Base-by-base conservation (phyloP, 2,329 filamentous ascomycete species). In the Tolypocladium tropicale region DNA sequence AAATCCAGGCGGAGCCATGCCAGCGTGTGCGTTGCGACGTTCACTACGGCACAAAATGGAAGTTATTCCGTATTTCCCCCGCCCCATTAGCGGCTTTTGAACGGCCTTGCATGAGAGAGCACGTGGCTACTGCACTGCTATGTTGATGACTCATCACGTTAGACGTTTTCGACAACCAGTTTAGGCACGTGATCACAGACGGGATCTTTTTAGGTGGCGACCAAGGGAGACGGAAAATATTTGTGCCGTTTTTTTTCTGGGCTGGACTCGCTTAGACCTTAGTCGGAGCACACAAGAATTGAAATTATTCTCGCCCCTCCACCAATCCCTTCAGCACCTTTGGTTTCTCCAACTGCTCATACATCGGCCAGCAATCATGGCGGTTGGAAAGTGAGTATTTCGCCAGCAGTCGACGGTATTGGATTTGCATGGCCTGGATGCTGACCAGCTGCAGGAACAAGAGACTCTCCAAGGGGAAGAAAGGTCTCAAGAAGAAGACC, bases 391-490 rank as follows among this genome's bases (percentile, higher is more conserved):
- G 78, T 81, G 74, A 73, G 78, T 64, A 65, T 61, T 41, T n/a
- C n/a, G n/a, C 32, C 12, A 39, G 1, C 36, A 56, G 9, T 49
- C 9, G 28, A 56, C 49, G 53, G 6, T n/a, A 12, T 55, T 51
- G 41, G 28, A 33, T 51, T 51, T 52, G 51, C 48, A 34, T 56
- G 33, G 12, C 57, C n/a, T 28, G 39, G 25, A 54, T 61, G 56
- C 64, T 70, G 58, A 68, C 59, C 46, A 55, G 49, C 52, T 56
- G 41, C 68, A 91, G 88, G 90, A 99, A 99, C 88, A 99, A 99
- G 91, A 91, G 94, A 85, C 86, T 99, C 83, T 97, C 94, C 67
- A 99, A 99, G 86, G 94, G 94, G 82, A 99, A 97, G 90, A 99
- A 99, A 87, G 93, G 94, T 78, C 84, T 97, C 76, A 97, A 97